These are phyloP conservation scores for Phytophthora rubi DNA, from an alignment of 352 stramenopile species.

Conservation along the genomic window DNA sequence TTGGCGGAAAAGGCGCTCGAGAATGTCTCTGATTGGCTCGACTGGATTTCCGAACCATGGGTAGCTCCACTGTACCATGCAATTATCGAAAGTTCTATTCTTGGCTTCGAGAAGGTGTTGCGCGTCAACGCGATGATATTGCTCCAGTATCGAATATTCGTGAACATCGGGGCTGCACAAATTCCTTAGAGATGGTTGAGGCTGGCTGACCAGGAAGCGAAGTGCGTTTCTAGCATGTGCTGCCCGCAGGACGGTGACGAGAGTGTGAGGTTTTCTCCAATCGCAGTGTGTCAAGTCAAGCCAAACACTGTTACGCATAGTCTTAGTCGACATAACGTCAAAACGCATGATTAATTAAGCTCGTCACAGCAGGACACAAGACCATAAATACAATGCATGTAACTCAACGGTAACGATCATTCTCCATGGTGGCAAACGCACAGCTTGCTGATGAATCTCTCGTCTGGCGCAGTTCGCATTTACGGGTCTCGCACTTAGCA, in stretches of 20 bases:
- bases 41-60: constrained; percentile 1
- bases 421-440: no score
- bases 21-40: constrained; percentile 18
- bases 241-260: constrained; percentile 5
- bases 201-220: constrained; percentile 17
- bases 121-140: background rate
- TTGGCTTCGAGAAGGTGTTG: constrained; percentile 34
- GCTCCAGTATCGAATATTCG: constrained; percentile 30
- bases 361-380: constrained; percentile 4
- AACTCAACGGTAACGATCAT: background rate
- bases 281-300: constrained; percentile 19
- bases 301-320: constrained; percentile 1
- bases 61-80: no score
- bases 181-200: background rate
- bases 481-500: constrained; percentile 18
- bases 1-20: constrained; percentile 22
- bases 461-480: no score
- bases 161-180: constrained; percentile 19
- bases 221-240: background rate
- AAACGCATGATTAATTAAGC: background rate
- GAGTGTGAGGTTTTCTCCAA: constrained; percentile 21
- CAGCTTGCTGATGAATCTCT: no score
- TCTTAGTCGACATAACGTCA: background rate
- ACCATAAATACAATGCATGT: background rate
- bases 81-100: constrained; percentile 37